A percentile compares a stretch with the other conserved stretches of the same genome.
phyloP scores from a whole-genome alignment of 2,329 filamentous ascomycete species.

The Lasiodiplodia gonubiensis region DNA sequence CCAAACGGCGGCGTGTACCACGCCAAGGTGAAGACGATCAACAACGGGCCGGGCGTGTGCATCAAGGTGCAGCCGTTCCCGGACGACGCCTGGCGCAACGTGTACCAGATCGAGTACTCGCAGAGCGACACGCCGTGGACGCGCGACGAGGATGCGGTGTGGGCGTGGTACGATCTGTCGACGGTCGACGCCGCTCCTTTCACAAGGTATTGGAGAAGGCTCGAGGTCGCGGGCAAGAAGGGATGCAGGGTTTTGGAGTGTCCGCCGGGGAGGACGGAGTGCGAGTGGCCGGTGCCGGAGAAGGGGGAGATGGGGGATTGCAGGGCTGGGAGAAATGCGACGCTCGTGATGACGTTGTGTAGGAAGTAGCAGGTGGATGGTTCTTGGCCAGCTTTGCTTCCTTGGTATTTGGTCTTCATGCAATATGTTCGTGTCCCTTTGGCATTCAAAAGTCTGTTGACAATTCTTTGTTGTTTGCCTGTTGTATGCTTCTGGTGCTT shows the following conservation, averaged over 20 bases:
- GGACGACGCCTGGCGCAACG: not conserved
- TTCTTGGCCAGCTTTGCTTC: not conserved
- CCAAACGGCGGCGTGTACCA: not conserved
- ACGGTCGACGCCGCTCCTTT: conserved; percentile 5
- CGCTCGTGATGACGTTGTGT: conserved; percentile 6
- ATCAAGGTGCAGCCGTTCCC: not conserved
- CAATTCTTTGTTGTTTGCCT: too few relatives aligned
- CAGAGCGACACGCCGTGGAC: conserved; percentile 1
- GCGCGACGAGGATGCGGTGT: not conserved
- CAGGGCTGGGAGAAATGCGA: not conserved
- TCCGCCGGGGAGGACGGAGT: not conserved
- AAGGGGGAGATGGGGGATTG: conserved; percentile 12
- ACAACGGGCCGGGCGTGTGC: not conserved
- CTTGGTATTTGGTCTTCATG: too few relatives aligned
- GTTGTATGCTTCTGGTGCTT: too few relatives aligned
- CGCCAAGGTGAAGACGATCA: not conserved
- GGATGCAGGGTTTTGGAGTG: conserved; percentile 5
- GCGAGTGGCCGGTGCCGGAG: conserved; percentile 18
- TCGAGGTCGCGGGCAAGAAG: not conserved
- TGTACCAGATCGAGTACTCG: conserved; percentile 6
- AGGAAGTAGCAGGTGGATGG: not conserved
- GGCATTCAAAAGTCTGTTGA: too few relatives aligned
- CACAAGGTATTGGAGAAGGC: not conserved
- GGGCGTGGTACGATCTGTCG: conserved; percentile 3
- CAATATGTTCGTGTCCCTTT: too few relatives aligned